Base-by-base conservation (phyloP, 140 eudicot species). In the Bidens hawaiensis region DNA sequence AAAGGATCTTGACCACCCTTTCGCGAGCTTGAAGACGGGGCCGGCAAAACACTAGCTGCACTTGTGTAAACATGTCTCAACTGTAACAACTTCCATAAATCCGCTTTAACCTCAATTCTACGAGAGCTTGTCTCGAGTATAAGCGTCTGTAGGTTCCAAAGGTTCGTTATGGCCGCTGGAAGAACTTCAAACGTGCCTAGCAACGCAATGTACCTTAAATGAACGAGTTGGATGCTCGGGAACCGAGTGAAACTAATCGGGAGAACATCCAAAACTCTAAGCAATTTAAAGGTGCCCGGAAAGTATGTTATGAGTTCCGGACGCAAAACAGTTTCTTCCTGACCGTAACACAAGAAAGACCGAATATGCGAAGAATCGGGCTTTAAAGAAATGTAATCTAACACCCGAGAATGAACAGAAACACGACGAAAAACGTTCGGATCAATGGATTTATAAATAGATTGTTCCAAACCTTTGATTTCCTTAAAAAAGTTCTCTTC, bases 71-170 rank as follows among this genome's bases (percentile, higher is more conserved):
- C 75, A 53, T 83, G 85, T 26, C 81, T 69, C 26, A 79, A 51
- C 51, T 79, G 85, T 21, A 27, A 42, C 79, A 83, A 67, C 54
- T 83, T 76, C 80, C 83, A 83, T 4, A 83, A 40, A 42, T 74
- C 78, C 6, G 70, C 76, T 62, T 43, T 67, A 62, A 62, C 78
- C 14, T 52, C 56, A 24, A 74, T 69, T 50, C 56, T 62, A 24
- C 74, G 54, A n/a, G 8, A 23, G 51, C 56, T 33, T 75, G 76
- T 72, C 61, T 65, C 50, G 56, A 83, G 55, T 7, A 78, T 64
- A 18, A 79, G 80, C 3, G 76, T 80, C 54, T 80, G 83, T 7
- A 76, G 50, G 72, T 76, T 79, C 70, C 68, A 55, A 4, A 76
- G 81, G 19, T 60, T 40, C 6, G 86, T 23, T 23, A 79, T 59